Base-by-base conservation (phyloP, 1,284 basidiomycete species). In the Anthracocystis setariae region DNA sequence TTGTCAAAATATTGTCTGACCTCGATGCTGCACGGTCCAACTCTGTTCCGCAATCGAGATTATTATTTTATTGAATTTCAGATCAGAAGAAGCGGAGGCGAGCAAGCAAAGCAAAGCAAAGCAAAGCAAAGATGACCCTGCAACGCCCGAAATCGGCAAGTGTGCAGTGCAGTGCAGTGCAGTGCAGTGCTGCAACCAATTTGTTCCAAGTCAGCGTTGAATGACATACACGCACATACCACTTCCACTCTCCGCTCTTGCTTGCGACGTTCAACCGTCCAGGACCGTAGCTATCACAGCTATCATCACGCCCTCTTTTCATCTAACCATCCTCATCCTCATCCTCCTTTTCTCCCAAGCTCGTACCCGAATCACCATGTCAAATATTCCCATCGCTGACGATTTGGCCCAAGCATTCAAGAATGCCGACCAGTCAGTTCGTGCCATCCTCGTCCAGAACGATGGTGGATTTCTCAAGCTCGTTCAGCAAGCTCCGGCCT, bases 371-470 rank as follows among this genome's bases (percentile, higher is more conserved):
- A 20, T 23, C 12, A 63, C 3, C 21, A 73, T 73, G 70, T 64
- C 60, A 21, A 73, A 65, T 57, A 73, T 73, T 18, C 70, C 70
- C 15, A 64, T 73, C 46, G 35, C 56, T 39, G 70, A 73, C 44
- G 70, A 67, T 37, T 50, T 73, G 32, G 50, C 54, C 15, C 51
- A 58, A 20, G 50, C 61, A 12, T 73, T 73, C 45, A 37, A 49
- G 37, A 47, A 66, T 33, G 65, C 64, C 8, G 65, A 65, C 39
- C 15, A 48, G 35, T 59, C 66, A 13, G 38, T 63, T n/a, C 64
- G 73, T 37, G 73, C 71, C 40, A 76, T 76, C 43, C 70, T 76
- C 52, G 73, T 73, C 20, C 73, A 76, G 47, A 73, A 73, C 49
- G 70, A 76, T 29, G 71, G 63, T 23, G 73, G 73, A 17, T 68